Base-by-base conservation (phyloP, 371 early-diverging fungal genomes). In the Haplosporangium sp. region DNA sequence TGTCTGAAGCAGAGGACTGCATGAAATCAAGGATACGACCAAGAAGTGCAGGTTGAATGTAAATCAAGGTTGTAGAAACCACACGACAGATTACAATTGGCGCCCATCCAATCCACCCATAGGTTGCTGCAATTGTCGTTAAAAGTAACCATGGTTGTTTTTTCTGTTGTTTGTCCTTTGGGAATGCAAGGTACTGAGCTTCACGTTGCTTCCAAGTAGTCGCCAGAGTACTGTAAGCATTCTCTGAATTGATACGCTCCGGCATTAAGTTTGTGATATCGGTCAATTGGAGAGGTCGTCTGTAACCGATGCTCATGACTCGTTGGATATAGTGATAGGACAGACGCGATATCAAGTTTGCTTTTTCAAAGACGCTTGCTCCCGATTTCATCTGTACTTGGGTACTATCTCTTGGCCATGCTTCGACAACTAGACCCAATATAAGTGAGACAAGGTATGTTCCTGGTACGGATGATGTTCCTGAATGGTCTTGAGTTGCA, bases 21-120 rank as follows among this genome's bases (percentile, higher is more conserved):
- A 67, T 76, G 20, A 76, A 76, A 27, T 66, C 72, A 39, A 76
- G 37, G 45, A 71, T 60, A 20, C 61, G 67, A 13, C 67, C 67
- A 37, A 76, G 37, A 17, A 76, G 72, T 11, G 63, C 60, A 6
- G 76, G 76, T 11, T 66, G 67, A 8, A 71, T 35, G 20, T 71
- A 76, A 39, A 67, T 17, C 19, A 76, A 15, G 1, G 64, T 47
- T 6, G 76, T 67, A 5, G 71, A 69, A 13, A 57, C 50, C 2
- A 75, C 55, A 11, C 71, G 62, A n/a, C 48, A 71, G 35, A 64
- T 7, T 47, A 71, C 56, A 55, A 76, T 76, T 3, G 76, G 65
- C 27, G 70, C 61, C 76, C 76, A 75, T n/a, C 74, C 74, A 2
- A 67, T 63, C 69, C 64, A 69, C 0, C 75, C 75, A 57, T 69